Conservation (phyloP, 2,329 filamentous ascomycete genomes). For the Teratosphaeria nubilosa region DNA sequence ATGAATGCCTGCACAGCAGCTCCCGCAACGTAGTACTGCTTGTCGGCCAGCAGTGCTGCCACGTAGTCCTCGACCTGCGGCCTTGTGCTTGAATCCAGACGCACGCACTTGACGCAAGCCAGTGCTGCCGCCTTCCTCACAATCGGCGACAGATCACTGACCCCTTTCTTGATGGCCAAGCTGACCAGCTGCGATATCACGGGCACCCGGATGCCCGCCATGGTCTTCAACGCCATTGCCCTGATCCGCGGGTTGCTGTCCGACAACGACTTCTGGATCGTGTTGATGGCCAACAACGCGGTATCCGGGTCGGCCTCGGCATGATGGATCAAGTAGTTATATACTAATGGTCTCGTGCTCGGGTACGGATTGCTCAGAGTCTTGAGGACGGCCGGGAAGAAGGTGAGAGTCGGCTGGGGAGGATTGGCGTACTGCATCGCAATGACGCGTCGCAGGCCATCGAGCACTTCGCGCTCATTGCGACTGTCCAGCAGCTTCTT, state of each 20-base stretch:
- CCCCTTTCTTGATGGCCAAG: constrained; percentile 87
- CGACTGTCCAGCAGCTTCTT: constrained; percentile 92
- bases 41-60: constrained; percentile 68
- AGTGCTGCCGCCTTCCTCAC: constrained; percentile 88
- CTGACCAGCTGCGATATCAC: constrained; percentile 97
- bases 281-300: constrained; percentile 92
- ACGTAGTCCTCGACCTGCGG: constrained; percentile 81
- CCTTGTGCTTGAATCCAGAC: constrained; percentile 73
- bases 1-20: constrained; percentile 83
- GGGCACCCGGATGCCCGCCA: constrained; percentile 94
- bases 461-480: constrained; percentile 83
- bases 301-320: constrained; percentile 94
- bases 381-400: constrained; percentile 97
- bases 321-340: constrained; percentile 95
- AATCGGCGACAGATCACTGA: constrained; percentile 85
- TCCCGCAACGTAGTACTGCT: constrained; percentile 92
- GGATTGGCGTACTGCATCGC: constrained; percentile 93
- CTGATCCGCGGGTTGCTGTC: constrained; percentile 85
- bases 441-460: constrained; percentile 80
- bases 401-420: constrained; percentile 74
- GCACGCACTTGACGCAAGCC: constrained; percentile 91
- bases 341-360: constrained; percentile 95
- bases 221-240: constrained; percentile 85
- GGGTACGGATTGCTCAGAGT: constrained; percentile 90
- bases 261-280: constrained; percentile 93